phyloP scores from a whole-genome alignment of 208 protist species.

The Phytomonas francai region DNA sequence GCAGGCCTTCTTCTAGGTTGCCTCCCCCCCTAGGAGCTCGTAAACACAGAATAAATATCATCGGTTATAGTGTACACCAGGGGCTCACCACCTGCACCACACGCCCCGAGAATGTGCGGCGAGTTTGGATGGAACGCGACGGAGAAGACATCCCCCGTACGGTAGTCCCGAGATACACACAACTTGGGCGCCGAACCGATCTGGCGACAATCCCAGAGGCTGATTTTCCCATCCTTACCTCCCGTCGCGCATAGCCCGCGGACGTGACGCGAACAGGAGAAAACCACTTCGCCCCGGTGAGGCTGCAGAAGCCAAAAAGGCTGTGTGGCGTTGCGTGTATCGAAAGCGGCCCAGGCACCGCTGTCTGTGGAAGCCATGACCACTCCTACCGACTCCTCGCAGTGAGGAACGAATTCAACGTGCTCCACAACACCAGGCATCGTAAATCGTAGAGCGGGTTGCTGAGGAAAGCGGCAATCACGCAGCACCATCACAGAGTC shows the following conservation, averaged over 20 bases:
- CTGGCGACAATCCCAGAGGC: slow-evolving; percentile 78
- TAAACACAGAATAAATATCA: slow-evolving; percentile 59
- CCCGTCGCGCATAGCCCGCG: slow-evolving; percentile 79
- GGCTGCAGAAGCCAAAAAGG: slow-evolving; percentile 53
- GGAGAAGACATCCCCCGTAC: slow-evolving; percentile 76
- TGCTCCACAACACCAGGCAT: slow-evolving; percentile 57
- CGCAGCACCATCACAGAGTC: slow-evolving; percentile 62
- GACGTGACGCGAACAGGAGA: slow-evolving; percentile 65
- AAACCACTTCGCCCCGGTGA: slow-evolving; percentile 65
- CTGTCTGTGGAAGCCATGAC: slow-evolving; percentile 66
- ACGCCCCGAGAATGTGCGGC: slow-evolving; percentile 79
- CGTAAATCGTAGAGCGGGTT: slow-evolving; percentile 47
- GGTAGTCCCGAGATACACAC: slow-evolving; percentile 66
- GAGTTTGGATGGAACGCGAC: slow-evolving; percentile 84
- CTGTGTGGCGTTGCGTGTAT: slow-evolving; percentile 40
- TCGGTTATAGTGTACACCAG: slow-evolving; percentile 87
- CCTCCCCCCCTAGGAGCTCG: not conserved
- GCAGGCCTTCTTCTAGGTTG: not conserved
- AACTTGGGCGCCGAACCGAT: slow-evolving; percentile 5
- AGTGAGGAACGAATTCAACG: slow-evolving; percentile 48
- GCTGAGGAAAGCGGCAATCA: slow-evolving; percentile 68
- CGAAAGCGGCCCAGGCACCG: slow-evolving; percentile 62
- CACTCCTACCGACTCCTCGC: slow-evolving; percentile 10
- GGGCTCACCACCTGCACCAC: slow-evolving; percentile 69
- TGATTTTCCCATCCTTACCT: slow-evolving; percentile 81